Conservation (phyloP, 2,329 filamentous ascomycete genomes). For the Coleophoma eucalyptorum region DNA sequence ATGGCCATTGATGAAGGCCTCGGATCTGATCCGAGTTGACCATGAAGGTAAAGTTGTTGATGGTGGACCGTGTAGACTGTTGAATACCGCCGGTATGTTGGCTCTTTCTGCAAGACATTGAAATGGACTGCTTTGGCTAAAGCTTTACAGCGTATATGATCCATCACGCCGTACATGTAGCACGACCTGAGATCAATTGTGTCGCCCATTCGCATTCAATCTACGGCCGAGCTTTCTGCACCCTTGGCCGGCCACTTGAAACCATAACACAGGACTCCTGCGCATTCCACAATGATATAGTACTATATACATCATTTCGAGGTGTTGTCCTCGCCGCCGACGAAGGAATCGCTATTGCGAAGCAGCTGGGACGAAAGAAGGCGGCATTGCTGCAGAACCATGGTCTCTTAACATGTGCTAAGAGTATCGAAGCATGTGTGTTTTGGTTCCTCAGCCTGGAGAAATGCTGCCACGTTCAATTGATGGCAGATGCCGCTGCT, state of each 20-base stretch:
- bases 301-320: conserved; percentile 38
- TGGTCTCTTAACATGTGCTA: conserved; percentile 47
- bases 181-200: conserved; percentile 53
- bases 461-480: conserved; percentile 42
- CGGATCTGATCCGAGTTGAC: conserved; percentile 65
- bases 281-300: conserved; percentile 42
- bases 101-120: no score
- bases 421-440: conserved; percentile 45
- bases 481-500: conserved; percentile 55
- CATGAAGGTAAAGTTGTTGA: conserved; percentile 58
- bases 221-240: conserved; percentile 58
- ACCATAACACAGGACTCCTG: conserved; percentile 56
- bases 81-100: conserved; percentile 25
- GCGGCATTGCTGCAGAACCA: conserved; percentile 52
- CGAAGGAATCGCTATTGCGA: conserved; percentile 45
- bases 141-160: conserved; percentile 50
- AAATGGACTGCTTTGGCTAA: background rate
- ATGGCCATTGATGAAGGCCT: conserved; percentile 47
- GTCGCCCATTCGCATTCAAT: conserved; percentile 56
- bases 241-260: conserved; percentile 55
- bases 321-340: conserved; percentile 49
- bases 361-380: conserved; percentile 42
- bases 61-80: conserved; percentile 41
- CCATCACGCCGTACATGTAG: conserved; percentile 54
- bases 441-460: conserved; percentile 52